Percentiles rank a stretch among this genome's conserved stretches.
These are phyloP conservation scores for Fusarium sp. DNA, from an alignment of 2,329 filamentous ascomycete species.

Conservation along the genomic window DNA sequence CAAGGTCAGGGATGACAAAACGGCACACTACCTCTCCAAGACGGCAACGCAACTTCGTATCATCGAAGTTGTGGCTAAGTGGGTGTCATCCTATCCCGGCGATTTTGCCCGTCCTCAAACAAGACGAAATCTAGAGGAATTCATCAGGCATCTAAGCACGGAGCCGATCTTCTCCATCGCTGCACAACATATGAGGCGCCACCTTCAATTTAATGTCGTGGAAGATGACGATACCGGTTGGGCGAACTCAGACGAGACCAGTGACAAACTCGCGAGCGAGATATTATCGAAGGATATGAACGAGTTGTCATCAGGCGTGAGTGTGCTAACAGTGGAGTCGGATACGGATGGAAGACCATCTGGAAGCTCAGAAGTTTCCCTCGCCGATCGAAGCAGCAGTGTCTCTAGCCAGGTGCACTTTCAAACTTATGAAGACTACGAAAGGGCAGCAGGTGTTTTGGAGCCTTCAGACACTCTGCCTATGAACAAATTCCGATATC, in stretches of 20 bases:
- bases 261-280: conserved; percentile 55
- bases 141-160: conserved; percentile 80
- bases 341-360: conserved; percentile 61
- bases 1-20: conserved; percentile 75
- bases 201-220: conserved; percentile 78
- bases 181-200: conserved; percentile 86
- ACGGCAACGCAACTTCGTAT: conserved; percentile 87
- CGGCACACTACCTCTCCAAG: conserved; percentile 79
- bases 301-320: conserved; percentile 60
- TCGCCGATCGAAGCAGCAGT: conserved; percentile 57
- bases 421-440: conserved; percentile 82
- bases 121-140: conserved; percentile 78
- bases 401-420: conserved; percentile 67
- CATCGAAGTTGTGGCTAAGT: conserved; percentile 87
- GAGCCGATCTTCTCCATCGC: conserved; percentile 88
- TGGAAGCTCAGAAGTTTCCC: conserved; percentile 62
- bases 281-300: conserved; percentile 59
- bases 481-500: conserved; percentile 89
- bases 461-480: conserved; percentile 78
- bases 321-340: conserved; percentile 65
- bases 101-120: conserved; percentile 89
- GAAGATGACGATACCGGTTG: conserved; percentile 95
- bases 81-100: conserved; percentile 91
- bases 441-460: conserved; percentile 81
- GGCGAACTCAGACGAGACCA: conserved; percentile 81